Conservation (phyloP, 2,329 filamentous ascomycete species). For the Ceratocystis harringtonii region DNA sequence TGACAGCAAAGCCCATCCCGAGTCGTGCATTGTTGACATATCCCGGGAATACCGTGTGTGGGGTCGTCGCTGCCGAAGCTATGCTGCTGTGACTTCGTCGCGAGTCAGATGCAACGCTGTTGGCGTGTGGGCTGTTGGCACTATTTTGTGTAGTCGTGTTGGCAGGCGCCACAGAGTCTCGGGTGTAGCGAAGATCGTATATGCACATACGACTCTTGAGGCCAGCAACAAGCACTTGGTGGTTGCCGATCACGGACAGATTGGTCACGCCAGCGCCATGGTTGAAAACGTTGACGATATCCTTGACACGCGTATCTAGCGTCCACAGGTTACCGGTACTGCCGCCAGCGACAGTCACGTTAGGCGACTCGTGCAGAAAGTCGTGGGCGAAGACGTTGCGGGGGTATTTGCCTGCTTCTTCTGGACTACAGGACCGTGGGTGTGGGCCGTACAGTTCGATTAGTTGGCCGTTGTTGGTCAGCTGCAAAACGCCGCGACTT, state of each 20-base stretch:
- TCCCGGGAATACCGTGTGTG: slow-evolving; percentile 34
- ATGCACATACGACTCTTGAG: slow-evolving; percentile 35
- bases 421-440: slow-evolving; percentile 5
- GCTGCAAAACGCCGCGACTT: slow-evolving; percentile 11
- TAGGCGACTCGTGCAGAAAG: slow-evolving; percentile 12
- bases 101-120: neutral
- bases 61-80: slow-evolving; percentile 19
- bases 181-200: slow-evolving; percentile 39
- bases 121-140: slow-evolving; percentile 1
- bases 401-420: slow-evolving; percentile 2
- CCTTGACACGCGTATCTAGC: slow-evolving; percentile 12
- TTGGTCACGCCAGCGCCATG: slow-evolving; percentile 10
- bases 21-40: slow-evolving; percentile 37
- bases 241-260: neutral
- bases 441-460: neutral
- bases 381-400: slow-evolving; percentile 16
- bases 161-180: neutral
- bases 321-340: slow-evolving; percentile 11
- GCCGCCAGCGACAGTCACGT: slow-evolving; percentile 13
- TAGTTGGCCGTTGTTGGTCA: neutral
- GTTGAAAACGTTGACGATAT: slow-evolving; percentile 6
- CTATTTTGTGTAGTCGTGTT: neutral
- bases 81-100: neutral
- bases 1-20: slow-evolving; percentile 38
- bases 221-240: slow-evolving; percentile 38